Base-by-base conservation (phyloP, 1,284 basidiomycete genomes). In the Phylloporus sp. region DNA sequence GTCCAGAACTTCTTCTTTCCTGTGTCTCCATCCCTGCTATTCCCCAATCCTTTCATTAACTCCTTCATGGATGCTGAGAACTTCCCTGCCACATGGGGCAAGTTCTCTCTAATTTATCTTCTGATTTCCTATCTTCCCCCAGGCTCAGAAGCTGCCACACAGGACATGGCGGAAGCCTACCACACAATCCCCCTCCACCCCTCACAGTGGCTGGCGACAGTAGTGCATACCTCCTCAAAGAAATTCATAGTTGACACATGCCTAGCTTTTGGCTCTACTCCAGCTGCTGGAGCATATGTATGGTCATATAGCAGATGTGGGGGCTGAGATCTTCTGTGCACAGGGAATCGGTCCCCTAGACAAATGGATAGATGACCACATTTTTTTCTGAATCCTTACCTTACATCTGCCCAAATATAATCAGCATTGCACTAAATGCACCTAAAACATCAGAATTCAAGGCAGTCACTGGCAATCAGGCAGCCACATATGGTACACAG, bases 1-100 rank as follows among this genome's bases (percentile, higher is more conserved):
- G 5, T 68, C 0, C 62, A 64, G 8, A 64, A 64, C 11, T 60
- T 64, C 3, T 68, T 59, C 0, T 64, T 61, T 1, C 62, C 53
- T 1, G 2, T 6, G 2, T 34, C 18, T 4, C 56, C 44, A 28
- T 58, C 26, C 20, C 32, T 6, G 20, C 22, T 4, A 18, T 51
- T 8, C 28, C 49, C 18, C 7, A 49, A 49, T 12, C 29, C 20
- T 1, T 64, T 44, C 12, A 54, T 64, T 3, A 64, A 64, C 15
- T 15, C 32, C 0, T 1, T 15, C 3, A 29, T 51, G 2, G 34
- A 22, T 24, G 7, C 29, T 1, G 17, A 40, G 2, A 6, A 47
- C 1, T 61, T 61, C 20, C 60, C 47, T n/a, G 22, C 34, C 10
- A n/a, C 24, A 7, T 60, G 44, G 42, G 44, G 44, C 12, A 60